A percentile compares a stretch with the other conserved stretches of the same genome.
These are phyloP conservation scores for Geosmithia flava DNA, from an alignment of 2,329 filamentous ascomycete species.

Conservation along the genomic window DNA sequence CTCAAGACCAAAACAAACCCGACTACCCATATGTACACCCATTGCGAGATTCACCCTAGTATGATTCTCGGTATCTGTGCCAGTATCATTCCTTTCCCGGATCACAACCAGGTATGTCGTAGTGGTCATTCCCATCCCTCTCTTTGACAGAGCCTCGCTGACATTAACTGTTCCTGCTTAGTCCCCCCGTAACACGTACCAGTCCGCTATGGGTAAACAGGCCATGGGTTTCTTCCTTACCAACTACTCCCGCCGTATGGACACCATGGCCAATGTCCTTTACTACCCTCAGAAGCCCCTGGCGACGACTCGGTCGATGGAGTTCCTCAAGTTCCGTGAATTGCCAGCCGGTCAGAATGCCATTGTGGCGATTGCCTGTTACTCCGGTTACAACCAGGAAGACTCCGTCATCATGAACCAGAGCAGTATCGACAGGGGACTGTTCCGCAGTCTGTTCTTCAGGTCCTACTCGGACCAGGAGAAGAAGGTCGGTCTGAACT, in stretches of 20 bases:
- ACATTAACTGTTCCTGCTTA: constrained; percentile 27
- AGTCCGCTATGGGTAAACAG: constrained; percentile 99
- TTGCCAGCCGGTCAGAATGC: constrained; percentile 94
- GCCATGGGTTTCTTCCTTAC: constrained; percentile 99
- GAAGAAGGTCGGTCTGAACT: constrained; percentile 87
- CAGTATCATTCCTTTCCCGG: constrained; percentile 98
- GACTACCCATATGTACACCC: constrained; percentile 84
- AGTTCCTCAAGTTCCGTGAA: constrained; percentile 96
- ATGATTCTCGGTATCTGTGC: constrained; percentile 99
- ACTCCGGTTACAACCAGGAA: constrained; percentile 99
- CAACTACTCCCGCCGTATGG: constrained; percentile 94
- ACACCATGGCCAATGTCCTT: constrained; percentile 98
- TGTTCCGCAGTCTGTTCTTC: constrained; percentile 97
- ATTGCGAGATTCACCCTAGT: constrained; percentile 97
- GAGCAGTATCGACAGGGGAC: constrained; percentile 91
- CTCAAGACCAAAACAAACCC: constrained; percentile 82
- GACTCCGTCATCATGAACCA: constrained; percentile 99
- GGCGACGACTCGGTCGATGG: constrained; percentile 94
- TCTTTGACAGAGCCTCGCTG: not conserved
- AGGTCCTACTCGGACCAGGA: constrained; percentile 94
- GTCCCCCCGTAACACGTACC: constrained; percentile 97
- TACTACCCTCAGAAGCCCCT: constrained; percentile 98
- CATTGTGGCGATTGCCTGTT: constrained; percentile 94
- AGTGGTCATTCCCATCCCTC: not conserved
- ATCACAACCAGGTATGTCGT: constrained; percentile 73